Base-by-base conservation (phyloP, 768 basidiomycete species). In the Trametopsis cervina region DNA sequence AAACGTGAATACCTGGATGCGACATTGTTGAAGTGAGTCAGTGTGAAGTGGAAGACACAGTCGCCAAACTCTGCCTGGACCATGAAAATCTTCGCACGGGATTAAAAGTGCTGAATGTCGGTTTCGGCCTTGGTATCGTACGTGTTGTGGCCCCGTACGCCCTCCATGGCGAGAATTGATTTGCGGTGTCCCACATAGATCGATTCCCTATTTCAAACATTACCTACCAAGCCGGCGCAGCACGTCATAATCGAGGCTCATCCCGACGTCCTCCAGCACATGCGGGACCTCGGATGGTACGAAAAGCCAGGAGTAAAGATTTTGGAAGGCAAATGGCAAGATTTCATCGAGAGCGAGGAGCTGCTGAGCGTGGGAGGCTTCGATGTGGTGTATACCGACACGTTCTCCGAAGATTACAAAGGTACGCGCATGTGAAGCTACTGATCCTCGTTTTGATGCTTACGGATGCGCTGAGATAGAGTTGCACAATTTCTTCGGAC, bases 191-290 rank as follows among this genome's bases (percentile, higher is more conserved):
- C 9, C 35, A 17, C 46, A 25, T 55, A 96, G 93, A 85, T 96
- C 55, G 93, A 96, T 61, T 69, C 70, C 21, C 67, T 89, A 36
- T 90, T 97, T 63, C 89, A 93, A 66, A 62, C 69, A 2, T 66
- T 86, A 12, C 60, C 75, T 2, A 67, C 69, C 4, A 70, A 70
- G 25, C 92, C 93, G 0, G 58, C 72, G 12, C 68, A 77, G 37
- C 96, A 99, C 63, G 80, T 88, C 49, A 95, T 99, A 56, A 82
- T 97, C 48, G 96, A 99, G 66, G 83, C 95, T 1, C 96, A 99
- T 60, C 85, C 86, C 0, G 88, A 93, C 59, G 93, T 98, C 3
- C 74, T 97, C n/a, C 66, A 72, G 42, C 75, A 89, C 56, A 92
- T 96, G 81, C 77, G 75, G 52, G 67, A 73, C 23, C 70, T 66